Base-by-base conservation (phyloP, 176 grass and related monocot genomes). In the Phoenix dactylifera region DNA sequence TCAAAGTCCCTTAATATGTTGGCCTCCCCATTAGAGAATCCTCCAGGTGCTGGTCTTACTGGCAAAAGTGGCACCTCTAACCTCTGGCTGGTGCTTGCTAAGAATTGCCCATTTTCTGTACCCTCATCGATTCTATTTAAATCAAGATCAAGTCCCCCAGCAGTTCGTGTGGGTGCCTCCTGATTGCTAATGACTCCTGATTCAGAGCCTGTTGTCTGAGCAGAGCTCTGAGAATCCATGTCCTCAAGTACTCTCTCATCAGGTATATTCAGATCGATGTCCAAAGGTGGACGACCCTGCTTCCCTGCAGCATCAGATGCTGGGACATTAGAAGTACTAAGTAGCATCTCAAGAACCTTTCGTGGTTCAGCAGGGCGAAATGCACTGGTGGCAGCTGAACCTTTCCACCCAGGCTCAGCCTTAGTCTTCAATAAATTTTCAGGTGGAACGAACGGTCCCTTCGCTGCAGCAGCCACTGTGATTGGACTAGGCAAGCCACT, bases 221-320 rank as follows among this genome's bases (percentile, higher is more conserved):
- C 70, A 80, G 79, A 73, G 68, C 65, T 70, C 26, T 70, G 73
- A 52, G 69, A 83, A 5, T 76, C 26, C 56, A 67, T 72, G 60
- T 87, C 82, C 52, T 89, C 73, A 6, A 78, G 68, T 76, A 73
- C 52, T 72, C 77, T 74, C 44, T 89, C 90, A 69, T 83, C 85
- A 73, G 82, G 72, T 24, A 95, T 56, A 83, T 95, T 95, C 53
- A 95, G 72, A 72, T 95, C 90, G 58, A 95, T 83, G 60, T 89
- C 82, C 25, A 95, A 63, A 0, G 19, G 44, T 10, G 63, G 76
- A 7, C 80, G 68, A 9, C 79, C 62, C 4, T 83, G 79, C 58
- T 83, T 89, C 57, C 73, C 71, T 23, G 73, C 18, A 66, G 63
- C 26, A 69, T 70, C 62, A 61, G 76, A 73, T 52, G 58, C 71